Base-by-base conservation (phyloP, 495 filamentous ascomycete species). In the Lophiostoma macrostomum region DNA sequence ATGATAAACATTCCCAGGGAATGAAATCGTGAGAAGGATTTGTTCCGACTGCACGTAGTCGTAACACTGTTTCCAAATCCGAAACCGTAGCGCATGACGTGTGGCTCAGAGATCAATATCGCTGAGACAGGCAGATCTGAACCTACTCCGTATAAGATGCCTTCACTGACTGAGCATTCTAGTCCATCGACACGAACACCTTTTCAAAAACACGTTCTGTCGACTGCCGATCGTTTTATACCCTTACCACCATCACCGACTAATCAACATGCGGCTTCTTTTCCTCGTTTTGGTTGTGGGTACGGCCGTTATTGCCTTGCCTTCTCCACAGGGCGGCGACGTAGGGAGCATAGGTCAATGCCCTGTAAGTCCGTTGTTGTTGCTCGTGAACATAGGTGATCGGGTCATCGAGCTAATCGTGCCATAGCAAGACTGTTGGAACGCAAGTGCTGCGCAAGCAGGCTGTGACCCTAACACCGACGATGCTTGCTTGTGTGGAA, bases 381-480 rank as follows among this genome's bases (percentile, higher is more conserved):
- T 24, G 7, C 13, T 34, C 24, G 28, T 13, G 25, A 8, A 18
- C 7, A 30, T 24, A 18, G 4, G 25, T 10, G 7, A 5, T 22
- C 40, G 13, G 6, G 25, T 18, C n/a, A 37, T 18, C 27, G 38
- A 7, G 43, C 53, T 56, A 38, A 56, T 27, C 6, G n/a, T 16
- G 18, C 10, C 4, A 6, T 20, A 58, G 54, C 38, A 58, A 43
- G 54, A 44, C 31, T 58, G 54, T 27, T 58, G 45, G 46, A 46
- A 58, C 24, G 38, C 44, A 24, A 45, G 38, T 28, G 54, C 39
- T 3, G 36, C 18, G 7, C 29, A 44, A 7, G 47, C 46, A 4
- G 47, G 25, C 1, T 58, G 54, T 28, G 47, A 58, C 32, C 54
- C 54, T 3, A 46, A 58, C 14, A 25, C 45, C n/a, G 35, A 44